These are phyloP conservation scores for Naegleria fowleri DNA, from an alignment of 208 protist genomes.

Conservation along the genomic window DNA sequence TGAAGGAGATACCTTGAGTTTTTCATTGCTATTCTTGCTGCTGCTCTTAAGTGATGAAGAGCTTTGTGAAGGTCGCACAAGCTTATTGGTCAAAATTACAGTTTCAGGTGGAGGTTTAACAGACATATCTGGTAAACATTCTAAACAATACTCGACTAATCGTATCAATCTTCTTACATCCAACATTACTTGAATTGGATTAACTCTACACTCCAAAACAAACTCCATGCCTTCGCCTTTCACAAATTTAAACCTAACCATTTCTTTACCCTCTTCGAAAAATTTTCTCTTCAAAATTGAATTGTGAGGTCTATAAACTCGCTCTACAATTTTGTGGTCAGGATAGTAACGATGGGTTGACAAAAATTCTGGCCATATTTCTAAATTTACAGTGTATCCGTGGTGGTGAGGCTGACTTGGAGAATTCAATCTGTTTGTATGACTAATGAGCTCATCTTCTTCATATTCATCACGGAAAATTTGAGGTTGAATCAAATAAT, in stretches of 20 bases:
- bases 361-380: slow-evolving; percentile 16
- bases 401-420: background rate
- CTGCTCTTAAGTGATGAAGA: background rate
- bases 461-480: background rate
- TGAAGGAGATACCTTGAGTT: background rate
- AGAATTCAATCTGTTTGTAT: background rate
- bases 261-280: slow-evolving; percentile 20
- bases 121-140: slow-evolving; percentile 6
- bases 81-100: background rate
- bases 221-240: background rate
- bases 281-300: background rate
- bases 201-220: slow-evolving; percentile 3
- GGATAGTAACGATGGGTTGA: background rate
- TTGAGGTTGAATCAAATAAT: slow-evolving; percentile 3
- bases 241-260: slow-evolving; percentile 15
- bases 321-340: background rate
- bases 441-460: background rate
- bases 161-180: background rate
- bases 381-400: background rate
- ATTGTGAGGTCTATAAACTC: background rate
- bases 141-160: background rate
- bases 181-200: background rate
- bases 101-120: background rate
- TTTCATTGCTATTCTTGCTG: background rate
- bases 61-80: background rate